Conservation (phyloP, 1,284 basidiomycete genomes). For the Puccinia triticina region DNA sequence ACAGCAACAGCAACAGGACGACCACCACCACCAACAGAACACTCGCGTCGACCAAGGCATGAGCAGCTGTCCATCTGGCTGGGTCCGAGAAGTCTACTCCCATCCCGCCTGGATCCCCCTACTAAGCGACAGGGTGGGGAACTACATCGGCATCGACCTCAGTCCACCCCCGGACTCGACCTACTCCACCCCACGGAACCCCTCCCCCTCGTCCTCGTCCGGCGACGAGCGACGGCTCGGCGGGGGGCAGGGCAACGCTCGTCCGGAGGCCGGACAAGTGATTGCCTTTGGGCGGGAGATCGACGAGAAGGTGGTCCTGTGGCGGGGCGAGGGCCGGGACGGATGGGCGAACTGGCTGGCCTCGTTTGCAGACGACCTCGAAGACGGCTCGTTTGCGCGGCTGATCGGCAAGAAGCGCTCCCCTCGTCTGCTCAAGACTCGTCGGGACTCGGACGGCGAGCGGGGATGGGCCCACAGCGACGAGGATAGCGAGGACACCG, state of each 20-base stretch:
- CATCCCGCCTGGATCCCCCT: constrained; percentile 95
- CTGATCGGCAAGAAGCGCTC: constrained; percentile 47
- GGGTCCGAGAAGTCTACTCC: constrained; percentile 87
- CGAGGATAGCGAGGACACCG: constrained; percentile 47
- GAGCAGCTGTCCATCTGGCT: constrained; percentile 86
- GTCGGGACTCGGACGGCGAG: constrained; percentile 46
- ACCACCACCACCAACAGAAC: not conserved
- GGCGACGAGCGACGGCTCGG: constrained; percentile 20
- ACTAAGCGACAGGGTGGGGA: constrained; percentile 87
- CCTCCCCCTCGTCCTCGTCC: constrained; percentile 11
- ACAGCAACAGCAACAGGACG: not conserved
- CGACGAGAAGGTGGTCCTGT: constrained; percentile 91
- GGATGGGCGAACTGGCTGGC: constrained; percentile 96
- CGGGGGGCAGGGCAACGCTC: constrained; percentile 39
- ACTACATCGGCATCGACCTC: constrained; percentile 94
- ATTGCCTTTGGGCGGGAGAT: constrained; percentile 98
- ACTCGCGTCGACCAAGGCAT: constrained; percentile 66
- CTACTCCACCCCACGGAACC: not conserved
- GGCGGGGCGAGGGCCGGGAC: constrained; percentile 71
- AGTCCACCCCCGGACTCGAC: constrained; percentile 66
- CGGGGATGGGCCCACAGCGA: constrained; percentile 48
- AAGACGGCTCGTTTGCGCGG: constrained; percentile 70
- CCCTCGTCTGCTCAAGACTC: not conserved
- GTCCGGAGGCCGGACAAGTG: constrained; percentile 73
- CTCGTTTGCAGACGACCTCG: constrained; percentile 88